Conservation (phyloP, 306 rosid genomes). For the Hippophae tibetana region DNA sequence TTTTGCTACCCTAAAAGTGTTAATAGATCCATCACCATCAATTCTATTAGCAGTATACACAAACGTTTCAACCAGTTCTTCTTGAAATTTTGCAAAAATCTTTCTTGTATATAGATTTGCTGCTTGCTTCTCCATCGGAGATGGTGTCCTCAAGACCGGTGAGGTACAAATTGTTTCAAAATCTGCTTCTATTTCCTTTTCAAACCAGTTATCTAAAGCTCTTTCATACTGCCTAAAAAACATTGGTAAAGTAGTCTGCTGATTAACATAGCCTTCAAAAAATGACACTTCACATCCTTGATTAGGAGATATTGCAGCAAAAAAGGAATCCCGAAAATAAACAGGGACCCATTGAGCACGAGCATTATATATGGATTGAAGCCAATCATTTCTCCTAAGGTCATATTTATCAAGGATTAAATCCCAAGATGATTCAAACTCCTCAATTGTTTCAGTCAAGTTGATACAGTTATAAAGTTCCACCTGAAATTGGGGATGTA, state of each 20-base stretch:
- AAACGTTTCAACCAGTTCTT: slow-evolving; percentile 90
- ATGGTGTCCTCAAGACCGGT: slow-evolving; percentile 75
- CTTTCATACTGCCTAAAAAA: slow-evolving; percentile 87
- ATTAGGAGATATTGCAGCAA: slow-evolving; percentile 56
- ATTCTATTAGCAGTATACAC: slow-evolving; percentile 84
- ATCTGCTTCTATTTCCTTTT: slow-evolving; percentile 78
- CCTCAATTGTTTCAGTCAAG: slow-evolving; percentile 80
- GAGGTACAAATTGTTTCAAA: slow-evolving; percentile 69
- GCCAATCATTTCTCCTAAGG: slow-evolving; percentile 72
- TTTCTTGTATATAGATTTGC: slow-evolving; percentile 79
- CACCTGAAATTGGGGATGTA: slow-evolving; percentile 62
- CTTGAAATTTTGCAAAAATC: slow-evolving; percentile 74
- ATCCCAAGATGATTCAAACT: slow-evolving; percentile 81
- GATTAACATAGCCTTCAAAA: slow-evolving; percentile 78
- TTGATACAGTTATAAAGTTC: slow-evolving; percentile 87
- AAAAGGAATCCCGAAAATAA: slow-evolving; percentile 77
- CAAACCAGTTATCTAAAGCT: slow-evolving; percentile 71
- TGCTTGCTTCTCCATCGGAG: slow-evolving; percentile 95
- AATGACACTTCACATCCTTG: slow-evolving; percentile 61
- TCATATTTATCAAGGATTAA: slow-evolving; percentile 70
- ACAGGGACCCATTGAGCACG: slow-evolving; percentile 90
- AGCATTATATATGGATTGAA: slow-evolving; percentile 56
- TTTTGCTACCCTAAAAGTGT: slow-evolving; percentile 87
- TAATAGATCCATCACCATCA: slow-evolving; percentile 70
- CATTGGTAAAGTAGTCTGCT: slow-evolving; percentile 75